phyloP scores from a whole-genome alignment of 345 rosid genomes.

The Litchi chinensis region DNA sequence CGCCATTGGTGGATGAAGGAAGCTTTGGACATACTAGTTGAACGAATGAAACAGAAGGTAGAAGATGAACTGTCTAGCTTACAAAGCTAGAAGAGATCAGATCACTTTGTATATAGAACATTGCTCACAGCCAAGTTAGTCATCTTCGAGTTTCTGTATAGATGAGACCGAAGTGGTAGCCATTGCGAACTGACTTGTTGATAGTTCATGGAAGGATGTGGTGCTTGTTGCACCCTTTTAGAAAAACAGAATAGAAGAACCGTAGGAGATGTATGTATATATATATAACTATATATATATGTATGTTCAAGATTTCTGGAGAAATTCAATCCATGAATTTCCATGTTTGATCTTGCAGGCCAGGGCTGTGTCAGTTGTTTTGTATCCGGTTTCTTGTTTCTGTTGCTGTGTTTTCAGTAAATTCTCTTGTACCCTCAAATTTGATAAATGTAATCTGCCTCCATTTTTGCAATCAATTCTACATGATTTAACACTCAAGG shows the following conservation, averaged over 20 bases:
- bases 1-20: conserved; percentile 97
- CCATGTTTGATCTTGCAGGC: not conserved
- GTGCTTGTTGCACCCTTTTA: not conserved
- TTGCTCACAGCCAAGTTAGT: not conserved
- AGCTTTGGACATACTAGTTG: conserved; percentile 67
- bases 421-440: not conserved
- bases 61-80: not conserved
- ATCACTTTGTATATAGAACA: not conserved
- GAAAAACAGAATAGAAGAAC: not conserved
- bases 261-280: not conserved
- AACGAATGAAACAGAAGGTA: conserved; percentile 36
- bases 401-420: not conserved
- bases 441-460: not conserved
- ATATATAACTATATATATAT: not conserved
- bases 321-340: conserved; percentile 15
- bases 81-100: not conserved
- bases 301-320: not conserved
- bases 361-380: not conserved
- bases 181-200: not conserved
- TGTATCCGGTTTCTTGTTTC: too few species aligned
- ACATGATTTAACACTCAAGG: not conserved
- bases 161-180: not conserved
- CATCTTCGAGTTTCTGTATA: not conserved
- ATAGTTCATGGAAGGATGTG: conserved; percentile 7
- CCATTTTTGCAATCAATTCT: not conserved